Base-by-base conservation (phyloP, 129 eudicot species). In the Ambrosia artemisiifolia region DNA sequence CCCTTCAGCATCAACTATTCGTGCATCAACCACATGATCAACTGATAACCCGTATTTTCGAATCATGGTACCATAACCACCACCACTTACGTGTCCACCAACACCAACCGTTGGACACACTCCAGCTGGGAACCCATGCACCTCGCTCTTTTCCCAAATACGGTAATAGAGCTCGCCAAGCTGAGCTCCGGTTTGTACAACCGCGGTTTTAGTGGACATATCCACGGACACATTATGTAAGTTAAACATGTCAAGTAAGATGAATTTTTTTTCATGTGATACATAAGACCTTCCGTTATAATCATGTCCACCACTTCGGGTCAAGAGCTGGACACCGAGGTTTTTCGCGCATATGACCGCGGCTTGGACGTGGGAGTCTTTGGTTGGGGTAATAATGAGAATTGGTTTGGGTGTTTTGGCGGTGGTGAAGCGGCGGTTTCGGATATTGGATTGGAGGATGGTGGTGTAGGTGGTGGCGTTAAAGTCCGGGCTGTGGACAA, bases 41-140 rank as follows among this genome's bases (percentile, higher is more conserved):
- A 43, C 67, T 32, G 76, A 71, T 16, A 60, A 14, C 13, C 76
- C 76, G 17, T 56, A 59, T 71, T 71, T 71, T 42, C 76, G 57
- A 43, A 71, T 59, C 76, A 71, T 71, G 43, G 76, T 71, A 30
- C 76, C 76, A 3, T 71, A 71, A 40, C 76, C 76, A 2, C 76
- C 76, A 5, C 76, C 76, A 5, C 76, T 71, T 44, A 71, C 66
- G 3, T 71, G 76, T 28, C 76, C 76, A 5, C 76, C 76, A 17
- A 71, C 76, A 10, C 76, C 67, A 10, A 71, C 76, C 0, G 76
- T 71, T 9, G 57, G 76, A 32, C 76, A 71, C 11, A 71, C 76
- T 4, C 76, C 76, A 0, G 76, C 76, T 3, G 76, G 76, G 46
- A 71, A 71, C 33, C 76, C 76, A 17, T 71, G 67, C 17, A 42